Conservation (phyloP, 352 stramenopile species). For the Globisporangium solare region DNA sequence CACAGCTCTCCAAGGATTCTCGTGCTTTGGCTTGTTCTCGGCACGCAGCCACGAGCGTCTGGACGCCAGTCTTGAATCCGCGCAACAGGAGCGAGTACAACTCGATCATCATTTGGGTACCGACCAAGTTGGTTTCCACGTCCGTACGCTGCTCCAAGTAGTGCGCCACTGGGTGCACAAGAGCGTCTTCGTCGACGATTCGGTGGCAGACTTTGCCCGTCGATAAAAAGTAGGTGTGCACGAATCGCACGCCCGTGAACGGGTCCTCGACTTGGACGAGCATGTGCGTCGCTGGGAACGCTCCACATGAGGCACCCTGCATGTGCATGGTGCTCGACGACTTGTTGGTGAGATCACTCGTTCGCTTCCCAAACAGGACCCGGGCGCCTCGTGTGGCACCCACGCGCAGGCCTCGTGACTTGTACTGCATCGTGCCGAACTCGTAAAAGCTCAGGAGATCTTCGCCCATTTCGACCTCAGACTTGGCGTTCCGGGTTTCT, state of each 20-base stretch:
- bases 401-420: slow-evolving; percentile 28
- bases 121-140: slow-evolving; percentile 5
- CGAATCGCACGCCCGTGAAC: slow-evolving; percentile 59
- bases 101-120: slow-evolving; percentile 32
- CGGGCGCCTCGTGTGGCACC: slow-evolving; percentile 34
- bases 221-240: slow-evolving; percentile 64
- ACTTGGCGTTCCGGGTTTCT: slow-evolving; percentile 27
- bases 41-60: slow-evolving; percentile 12
- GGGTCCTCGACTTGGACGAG: slow-evolving; percentile 65
- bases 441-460: slow-evolving; percentile 76
- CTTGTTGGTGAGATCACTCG: slow-evolving; percentile 19
- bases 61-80: slow-evolving; percentile 26
- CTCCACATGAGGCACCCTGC: slow-evolving; percentile 10
- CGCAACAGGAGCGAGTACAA: slow-evolving; percentile 35
- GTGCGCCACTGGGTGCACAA: slow-evolving; percentile 28
- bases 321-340: slow-evolving; percentile 36
- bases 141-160: slow-evolving; percentile 15
- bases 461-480: slow-evolving; percentile 55
- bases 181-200: slow-evolving; percentile 59
- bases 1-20: slow-evolving; percentile 14
- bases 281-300: slow-evolving; percentile 51
- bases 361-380: slow-evolving; percentile 60
- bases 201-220: slow-evolving; percentile 43
- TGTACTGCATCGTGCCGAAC: slow-evolving; percentile 72
- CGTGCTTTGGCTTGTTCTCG: too few relatives aligned